Conservation (phyloP, 2,329 filamentous ascomycete genomes). For the Monosporascus ibericus region DNA sequence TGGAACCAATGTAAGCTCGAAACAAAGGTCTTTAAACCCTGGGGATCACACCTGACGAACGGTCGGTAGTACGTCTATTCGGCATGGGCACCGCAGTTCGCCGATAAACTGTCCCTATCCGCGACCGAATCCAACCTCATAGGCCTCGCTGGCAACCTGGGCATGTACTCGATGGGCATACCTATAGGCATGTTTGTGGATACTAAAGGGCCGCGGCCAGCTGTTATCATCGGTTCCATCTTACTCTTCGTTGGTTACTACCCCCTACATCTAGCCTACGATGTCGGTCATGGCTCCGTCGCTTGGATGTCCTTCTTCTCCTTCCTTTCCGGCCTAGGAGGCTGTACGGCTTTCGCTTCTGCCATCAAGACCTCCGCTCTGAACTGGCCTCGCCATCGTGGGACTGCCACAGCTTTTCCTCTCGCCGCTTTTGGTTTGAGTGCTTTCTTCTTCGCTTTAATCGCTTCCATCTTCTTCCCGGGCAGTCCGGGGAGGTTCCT, state of each 20-base stretch:
- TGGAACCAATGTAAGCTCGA: constrained; percentile 73
- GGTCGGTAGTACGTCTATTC: constrained; percentile 83
- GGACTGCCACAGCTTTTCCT: constrained; percentile 90
- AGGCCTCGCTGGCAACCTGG: constrained; percentile 76
- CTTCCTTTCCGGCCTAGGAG: constrained; percentile 80
- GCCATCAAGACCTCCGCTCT: constrained; percentile 81
- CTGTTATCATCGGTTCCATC: constrained; percentile 68
- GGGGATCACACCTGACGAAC: constrained; percentile 2
- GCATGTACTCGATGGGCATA: constrained; percentile 89
- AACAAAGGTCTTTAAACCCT: background rate
- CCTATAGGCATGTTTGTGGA: constrained; percentile 87
- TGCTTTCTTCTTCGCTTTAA: constrained; percentile 88
- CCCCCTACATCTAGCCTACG: constrained; percentile 74
- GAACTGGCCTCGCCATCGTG: constrained; percentile 86
- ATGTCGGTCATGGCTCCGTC: constrained; percentile 56
- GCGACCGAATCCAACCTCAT: constrained; percentile 93
- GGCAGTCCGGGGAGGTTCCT: constrained; percentile 79
- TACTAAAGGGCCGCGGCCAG: constrained; percentile 69
- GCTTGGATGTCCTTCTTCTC: constrained; percentile 71
- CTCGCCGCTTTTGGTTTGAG: constrained; percentile 89
- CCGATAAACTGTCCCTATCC: constrained; percentile 75
- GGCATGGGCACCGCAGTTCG: constrained; percentile 95
- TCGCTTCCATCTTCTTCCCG: constrained; percentile 72
- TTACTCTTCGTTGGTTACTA: constrained; percentile 77
- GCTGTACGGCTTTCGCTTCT: constrained; percentile 85